A percentile compares a stretch with the other conserved stretches of the same genome.
Conservation (phyloP, 2,329 filamentous ascomycete species). For the Zasmidium angulare region DNA sequence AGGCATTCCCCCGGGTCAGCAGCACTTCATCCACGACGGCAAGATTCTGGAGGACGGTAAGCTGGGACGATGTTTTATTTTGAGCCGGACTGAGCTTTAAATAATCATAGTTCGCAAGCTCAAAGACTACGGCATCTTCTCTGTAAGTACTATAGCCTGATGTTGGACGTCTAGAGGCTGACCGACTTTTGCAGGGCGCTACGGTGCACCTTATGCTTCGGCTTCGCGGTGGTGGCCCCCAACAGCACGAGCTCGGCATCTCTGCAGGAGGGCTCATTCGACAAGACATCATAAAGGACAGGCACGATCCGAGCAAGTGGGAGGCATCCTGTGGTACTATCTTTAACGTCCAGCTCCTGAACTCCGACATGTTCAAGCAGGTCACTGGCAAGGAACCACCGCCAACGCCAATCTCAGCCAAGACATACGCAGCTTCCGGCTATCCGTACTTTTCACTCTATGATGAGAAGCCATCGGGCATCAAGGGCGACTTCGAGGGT, state of each 20-base stretch:
- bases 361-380: conserved; percentile 35
- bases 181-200: no score
- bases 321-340: conserved; percentile 31
- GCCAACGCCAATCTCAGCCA: conserved; percentile 36
- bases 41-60: conserved; percentile 90
- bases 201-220: conserved; percentile 22
- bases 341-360: conserved; percentile 45
- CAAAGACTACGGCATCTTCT: conserved; percentile 83
- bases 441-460: conserved; percentile 41
- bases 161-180: no score
- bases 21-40: conserved; percentile 90
- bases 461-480: conserved; percentile 30
- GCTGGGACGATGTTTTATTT: no score
- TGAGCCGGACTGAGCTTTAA: no score
- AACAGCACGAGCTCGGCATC: conserved; percentile 36
- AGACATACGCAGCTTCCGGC: conserved; percentile 35
- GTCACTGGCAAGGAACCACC: conserved; percentile 40
- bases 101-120: conserved; percentile 76
- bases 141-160: conserved; percentile 50
- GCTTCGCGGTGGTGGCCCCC: conserved; percentile 20
- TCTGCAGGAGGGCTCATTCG: conserved; percentile 44
- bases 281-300: conserved; percentile 40
- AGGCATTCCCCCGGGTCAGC: conserved; percentile 92
- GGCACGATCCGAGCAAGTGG: conserved; percentile 30
- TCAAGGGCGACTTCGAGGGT: conserved; percentile 30